A percentile compares a stretch with the other conserved stretches of the same genome.
These are phyloP conservation scores for Cucurbita ficifolia DNA, from an alignment of 306 rosid species.

Conservation along the genomic window DNA sequence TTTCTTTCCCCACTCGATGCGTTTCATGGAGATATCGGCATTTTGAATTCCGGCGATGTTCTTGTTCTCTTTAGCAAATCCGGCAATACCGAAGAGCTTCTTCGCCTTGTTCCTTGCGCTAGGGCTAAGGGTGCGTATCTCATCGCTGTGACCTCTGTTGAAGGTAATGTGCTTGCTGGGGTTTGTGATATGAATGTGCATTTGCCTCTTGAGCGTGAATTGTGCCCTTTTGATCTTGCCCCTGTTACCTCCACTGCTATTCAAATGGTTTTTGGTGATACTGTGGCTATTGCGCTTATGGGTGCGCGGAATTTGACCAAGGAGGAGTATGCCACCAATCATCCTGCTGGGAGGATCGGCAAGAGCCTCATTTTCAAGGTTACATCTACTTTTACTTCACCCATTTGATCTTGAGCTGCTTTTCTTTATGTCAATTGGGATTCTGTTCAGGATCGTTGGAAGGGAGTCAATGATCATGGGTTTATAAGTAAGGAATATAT, in stretches of 20 bases:
- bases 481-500: too few species aligned
- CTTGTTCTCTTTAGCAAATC: conserved; percentile 83
- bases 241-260: conserved; percentile 98
- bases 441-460: neutral
- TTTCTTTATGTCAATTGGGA: neutral
- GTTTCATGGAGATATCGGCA: conserved; percentile 96
- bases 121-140: conserved; percentile 58
- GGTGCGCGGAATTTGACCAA: conserved; percentile 64
- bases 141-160: conserved; percentile 55
- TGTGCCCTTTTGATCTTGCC: conserved; percentile 85
- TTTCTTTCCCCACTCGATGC: conserved; percentile 91
- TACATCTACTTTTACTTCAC: neutral
- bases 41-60: conserved; percentile 37
- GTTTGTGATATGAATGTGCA: conserved; percentile 72
- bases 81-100: conserved; percentile 80
- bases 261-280: conserved; percentile 97
- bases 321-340: conserved; percentile 85
- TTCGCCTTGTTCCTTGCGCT: conserved; percentile 77
- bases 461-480: too few species aligned
- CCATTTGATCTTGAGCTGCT: neutral
- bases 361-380: conserved; percentile 96
- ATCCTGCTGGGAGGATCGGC: conserved; percentile 92
- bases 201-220: conserved; percentile 74
- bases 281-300: conserved; percentile 91
- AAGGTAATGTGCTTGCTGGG: conserved; percentile 36